Evolutionary conservation across 441 rosid species (phyloP).

Genomic region (Arabidopsis hybrid): DNA sequence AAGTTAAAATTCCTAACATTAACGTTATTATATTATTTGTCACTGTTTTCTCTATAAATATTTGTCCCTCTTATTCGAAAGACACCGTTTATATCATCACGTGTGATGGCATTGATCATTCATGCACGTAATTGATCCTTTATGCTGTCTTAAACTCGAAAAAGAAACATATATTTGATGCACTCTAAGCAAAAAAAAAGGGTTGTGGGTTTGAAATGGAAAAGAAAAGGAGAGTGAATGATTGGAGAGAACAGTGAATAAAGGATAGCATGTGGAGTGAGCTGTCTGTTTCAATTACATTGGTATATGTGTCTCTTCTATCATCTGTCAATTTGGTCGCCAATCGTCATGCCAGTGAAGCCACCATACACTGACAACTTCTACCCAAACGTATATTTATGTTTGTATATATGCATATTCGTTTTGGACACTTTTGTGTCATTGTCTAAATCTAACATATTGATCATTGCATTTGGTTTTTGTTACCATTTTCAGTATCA

Average conservation of each 20-base stretch:
- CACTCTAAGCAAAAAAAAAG: neutral
- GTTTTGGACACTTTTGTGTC: constrained; percentile 21
- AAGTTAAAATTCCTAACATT: neutral
- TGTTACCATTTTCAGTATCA: constrained; percentile 19
- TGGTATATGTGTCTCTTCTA: constrained; percentile 43
- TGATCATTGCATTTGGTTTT: constrained; percentile 27
- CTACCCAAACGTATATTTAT: constrained; percentile 5
- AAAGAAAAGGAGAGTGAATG: constrained; percentile 40
- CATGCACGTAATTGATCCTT: constrained; percentile 23
- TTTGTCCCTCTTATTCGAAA: neutral
- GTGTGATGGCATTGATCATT: constrained; percentile 16
- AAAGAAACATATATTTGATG: constrained; percentile 13
- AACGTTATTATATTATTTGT: neutral
- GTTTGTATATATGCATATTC: neutral
- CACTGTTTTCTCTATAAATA: neutral
- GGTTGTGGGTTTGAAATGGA: constrained; percentile 25
- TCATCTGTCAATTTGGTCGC: constrained; percentile 45
- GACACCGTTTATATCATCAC: neutral
- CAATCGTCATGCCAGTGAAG: constrained; percentile 35
- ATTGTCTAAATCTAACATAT: constrained; percentile 17
- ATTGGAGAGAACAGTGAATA: constrained; percentile 42
- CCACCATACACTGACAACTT: constrained; percentile 41
- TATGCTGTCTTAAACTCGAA: neutral
- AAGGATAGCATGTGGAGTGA: constrained; percentile 70
- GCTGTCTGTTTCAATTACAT: constrained; percentile 54